A percentile compares a stretch with the other conserved stretches of the same genome.
These are phyloP conservation scores for Saccharomyces pastorianus DNA, from an alignment of 1,139 yeast species.

Conservation along the genomic window DNA sequence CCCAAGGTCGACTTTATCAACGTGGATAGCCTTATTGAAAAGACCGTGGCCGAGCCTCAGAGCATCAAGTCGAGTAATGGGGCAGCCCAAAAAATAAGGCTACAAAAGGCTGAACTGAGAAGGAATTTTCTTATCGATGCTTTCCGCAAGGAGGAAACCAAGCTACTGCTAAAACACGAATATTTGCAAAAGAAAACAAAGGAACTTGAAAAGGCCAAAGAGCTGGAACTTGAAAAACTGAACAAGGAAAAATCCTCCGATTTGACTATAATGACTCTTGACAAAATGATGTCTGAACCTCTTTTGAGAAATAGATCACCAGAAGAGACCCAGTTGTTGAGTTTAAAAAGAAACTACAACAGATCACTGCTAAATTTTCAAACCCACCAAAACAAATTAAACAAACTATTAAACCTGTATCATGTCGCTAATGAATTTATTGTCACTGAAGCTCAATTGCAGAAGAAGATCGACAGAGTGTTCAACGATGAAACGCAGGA, in stretches of 20 bases:
- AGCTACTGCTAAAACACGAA: conserved; percentile 39
- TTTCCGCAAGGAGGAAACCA: conserved; percentile 51
- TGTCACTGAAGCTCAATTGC: conserved; percentile 32
- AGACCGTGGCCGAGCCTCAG: conserved; percentile 40
- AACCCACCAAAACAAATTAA: conserved; percentile 44
- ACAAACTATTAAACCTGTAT: conserved; percentile 56
- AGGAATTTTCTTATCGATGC: conserved; percentile 64
- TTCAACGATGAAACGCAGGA: conserved; percentile 17
- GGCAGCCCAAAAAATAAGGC: conserved; percentile 45
- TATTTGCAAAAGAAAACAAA: conserved; percentile 30
- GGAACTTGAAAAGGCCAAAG: conserved; percentile 30
- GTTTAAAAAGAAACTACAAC: conserved; percentile 47
- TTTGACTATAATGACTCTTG: conserved; percentile 75
- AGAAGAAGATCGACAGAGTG: conserved; percentile 30
- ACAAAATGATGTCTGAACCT: conserved; percentile 57
- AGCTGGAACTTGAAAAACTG: conserved; percentile 27
- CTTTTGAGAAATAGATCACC: conserved; percentile 63
- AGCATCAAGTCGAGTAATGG: conserved; percentile 34
- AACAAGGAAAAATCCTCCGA: conserved; percentile 24
- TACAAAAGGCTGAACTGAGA: conserved; percentile 59
- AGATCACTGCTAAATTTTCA: conserved; percentile 40
- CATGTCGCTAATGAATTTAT: conserved; percentile 51
- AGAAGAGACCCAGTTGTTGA: conserved; percentile 49
- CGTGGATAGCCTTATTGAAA: conserved; percentile 49
- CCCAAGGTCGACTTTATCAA: conserved; percentile 47